Percentiles rank a stretch among this genome's conserved stretches.
Conservation (phyloP, 1,139 yeast species). For the Yamadazyma sp. region DNA sequence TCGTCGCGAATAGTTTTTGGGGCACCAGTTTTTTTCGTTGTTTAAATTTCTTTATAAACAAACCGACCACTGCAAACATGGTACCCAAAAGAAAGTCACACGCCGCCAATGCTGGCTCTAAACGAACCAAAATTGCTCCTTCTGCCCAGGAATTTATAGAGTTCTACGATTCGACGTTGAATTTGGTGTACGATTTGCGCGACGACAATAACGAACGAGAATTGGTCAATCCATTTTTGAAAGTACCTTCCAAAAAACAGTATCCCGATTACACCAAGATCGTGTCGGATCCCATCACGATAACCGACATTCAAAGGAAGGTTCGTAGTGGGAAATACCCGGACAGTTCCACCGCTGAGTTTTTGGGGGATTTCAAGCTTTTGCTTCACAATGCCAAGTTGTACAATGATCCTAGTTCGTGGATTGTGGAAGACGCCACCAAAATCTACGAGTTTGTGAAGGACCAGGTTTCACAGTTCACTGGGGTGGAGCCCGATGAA, state of each 20-base stretch:
- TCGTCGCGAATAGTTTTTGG: background rate
- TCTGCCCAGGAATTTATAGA: constrained; percentile 24
- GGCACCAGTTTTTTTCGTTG: background rate
- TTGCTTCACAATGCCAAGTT: constrained; percentile 59
- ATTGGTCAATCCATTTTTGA: constrained; percentile 56
- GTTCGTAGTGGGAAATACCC: constrained; percentile 35
- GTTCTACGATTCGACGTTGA: constrained; percentile 29
- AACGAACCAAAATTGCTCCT: constrained; percentile 13
- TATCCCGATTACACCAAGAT: constrained; percentile 83
- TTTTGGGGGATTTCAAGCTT: constrained; percentile 55
- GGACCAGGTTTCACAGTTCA: constrained; percentile 36
- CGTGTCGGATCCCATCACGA: constrained; percentile 64
- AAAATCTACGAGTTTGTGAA: constrained; percentile 43
- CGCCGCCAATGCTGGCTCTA: constrained; percentile 12
- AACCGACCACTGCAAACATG: constrained; percentile 16
- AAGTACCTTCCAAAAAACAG: constrained; percentile 69
- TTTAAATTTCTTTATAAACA: constrained; percentile 2
- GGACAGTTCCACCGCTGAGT: constrained; percentile 31
- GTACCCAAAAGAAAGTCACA: constrained; percentile 26
- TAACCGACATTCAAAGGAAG: constrained; percentile 60
- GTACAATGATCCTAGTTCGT: constrained; percentile 62
- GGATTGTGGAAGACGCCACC: constrained; percentile 60
- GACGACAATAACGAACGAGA: constrained; percentile 33
- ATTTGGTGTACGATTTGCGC: constrained; percentile 25
- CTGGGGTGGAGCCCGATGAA: constrained; percentile 7